phyloP scores from a whole-genome alignment of 129 eudicot species.

The Ambrosia artemisiifolia region DNA sequence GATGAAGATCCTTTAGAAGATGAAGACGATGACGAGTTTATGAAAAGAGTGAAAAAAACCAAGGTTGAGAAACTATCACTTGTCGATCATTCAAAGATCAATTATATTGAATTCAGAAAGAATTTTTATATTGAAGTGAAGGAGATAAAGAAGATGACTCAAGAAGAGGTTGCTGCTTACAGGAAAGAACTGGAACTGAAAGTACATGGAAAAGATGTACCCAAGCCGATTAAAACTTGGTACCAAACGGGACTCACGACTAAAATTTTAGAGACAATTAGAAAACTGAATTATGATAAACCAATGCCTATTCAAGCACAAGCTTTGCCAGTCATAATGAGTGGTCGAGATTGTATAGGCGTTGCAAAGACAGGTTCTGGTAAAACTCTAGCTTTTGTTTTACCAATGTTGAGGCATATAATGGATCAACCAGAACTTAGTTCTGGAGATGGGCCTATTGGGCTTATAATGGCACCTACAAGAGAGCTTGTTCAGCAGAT shows the following conservation, averaged over 20 bases:
- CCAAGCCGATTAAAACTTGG: constrained; percentile 77
- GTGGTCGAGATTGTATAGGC: constrained; percentile 83
- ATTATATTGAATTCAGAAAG: constrained; percentile 60
- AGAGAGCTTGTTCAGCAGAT: constrained; percentile 87
- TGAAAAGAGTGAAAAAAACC: constrained; percentile 80
- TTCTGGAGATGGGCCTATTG: constrained; percentile 80
- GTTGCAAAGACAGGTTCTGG: constrained; percentile 82
- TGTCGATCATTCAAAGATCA: constrained; percentile 76
- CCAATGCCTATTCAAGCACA: constrained; percentile 82
- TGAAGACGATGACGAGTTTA: constrained; percentile 79
- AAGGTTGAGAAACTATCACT: constrained; percentile 66
- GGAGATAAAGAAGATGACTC: constrained; percentile 58
- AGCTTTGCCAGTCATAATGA: constrained; percentile 75
- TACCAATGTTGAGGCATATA: constrained; percentile 82
- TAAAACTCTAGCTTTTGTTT: constrained; percentile 74
- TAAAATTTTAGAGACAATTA: constrained; percentile 56
- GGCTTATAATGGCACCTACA: constrained; percentile 82
- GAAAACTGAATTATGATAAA: constrained; percentile 62
- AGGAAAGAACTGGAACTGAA: constrained; percentile 64
- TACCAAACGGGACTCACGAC: constrained; percentile 66
- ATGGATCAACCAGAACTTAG: constrained; percentile 68
- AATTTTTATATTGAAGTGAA: constrained; percentile 69
- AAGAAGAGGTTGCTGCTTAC: constrained; percentile 59
- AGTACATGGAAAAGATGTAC: constrained; percentile 77
- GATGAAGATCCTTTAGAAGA: constrained; percentile 62